A percentile compares a stretch with the other conserved stretches of the same genome.
Conservation (phyloP, 1,139 yeast genomes). For the Diutina rugosa region DNA sequence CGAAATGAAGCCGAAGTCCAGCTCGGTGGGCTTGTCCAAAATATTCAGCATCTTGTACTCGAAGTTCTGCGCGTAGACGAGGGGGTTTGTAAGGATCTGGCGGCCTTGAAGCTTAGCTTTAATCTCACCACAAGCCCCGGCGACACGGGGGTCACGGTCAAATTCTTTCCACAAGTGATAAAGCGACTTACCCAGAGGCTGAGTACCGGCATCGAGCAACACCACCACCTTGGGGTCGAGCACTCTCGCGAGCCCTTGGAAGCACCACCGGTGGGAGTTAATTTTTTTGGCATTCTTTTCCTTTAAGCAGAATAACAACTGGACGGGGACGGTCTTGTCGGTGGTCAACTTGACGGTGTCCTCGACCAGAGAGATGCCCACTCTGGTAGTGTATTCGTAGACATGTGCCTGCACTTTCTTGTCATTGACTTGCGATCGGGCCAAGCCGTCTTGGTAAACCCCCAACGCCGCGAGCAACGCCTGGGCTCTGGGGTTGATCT, state of each 20-base stretch:
- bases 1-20: slow-evolving; percentile 32
- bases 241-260: slow-evolving; percentile 34
- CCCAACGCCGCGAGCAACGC: slow-evolving; percentile 36
- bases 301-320: slow-evolving; percentile 32
- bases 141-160: slow-evolving; percentile 31
- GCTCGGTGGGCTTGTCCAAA: slow-evolving; percentile 34
- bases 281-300: slow-evolving; percentile 35
- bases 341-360: slow-evolving; percentile 36
- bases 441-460: slow-evolving; percentile 36
- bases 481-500: slow-evolving; percentile 35
- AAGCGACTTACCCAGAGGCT: slow-evolving; percentile 31
- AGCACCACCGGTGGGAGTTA: slow-evolving; percentile 39
- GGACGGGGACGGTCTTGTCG: slow-evolving; percentile 36
- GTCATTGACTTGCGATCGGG: slow-evolving; percentile 34
- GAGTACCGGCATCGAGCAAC: slow-evolving; percentile 36
- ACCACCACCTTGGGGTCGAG: slow-evolving; percentile 31
- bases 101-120: slow-evolving; percentile 28
- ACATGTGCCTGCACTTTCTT: slow-evolving; percentile 33
- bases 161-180: slow-evolving; percentile 38
- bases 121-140: slow-evolving; percentile 40
- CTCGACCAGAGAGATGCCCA: slow-evolving; percentile 32
- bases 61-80: slow-evolving; percentile 35
- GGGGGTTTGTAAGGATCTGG: slow-evolving; percentile 31
- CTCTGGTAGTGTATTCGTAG: slow-evolving; percentile 36
- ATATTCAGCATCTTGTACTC: slow-evolving; percentile 34